Conservation (phyloP, 345 rosid genomes). For the Crucihimalaya himalaica region DNA sequence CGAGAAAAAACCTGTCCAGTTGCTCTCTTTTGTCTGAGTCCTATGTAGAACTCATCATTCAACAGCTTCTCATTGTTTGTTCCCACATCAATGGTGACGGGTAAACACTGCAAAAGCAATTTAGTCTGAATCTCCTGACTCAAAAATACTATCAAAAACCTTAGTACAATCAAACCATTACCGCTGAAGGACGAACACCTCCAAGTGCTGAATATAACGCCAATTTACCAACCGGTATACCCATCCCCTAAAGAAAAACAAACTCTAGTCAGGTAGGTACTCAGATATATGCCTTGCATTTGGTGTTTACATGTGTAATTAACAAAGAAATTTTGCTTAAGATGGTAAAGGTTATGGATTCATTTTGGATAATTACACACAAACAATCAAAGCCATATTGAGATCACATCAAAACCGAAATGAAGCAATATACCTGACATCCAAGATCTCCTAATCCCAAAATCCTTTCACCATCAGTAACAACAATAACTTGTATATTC, state of each 20-base stretch:
- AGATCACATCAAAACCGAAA: neutral
- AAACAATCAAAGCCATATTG: neutral
- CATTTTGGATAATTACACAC: neutral
- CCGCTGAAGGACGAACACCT: slow-evolving; percentile 88
- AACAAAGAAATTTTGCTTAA: no score
- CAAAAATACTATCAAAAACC: neutral
- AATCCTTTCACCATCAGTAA: slow-evolving; percentile 92
- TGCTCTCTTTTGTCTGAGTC: slow-evolving; percentile 77
- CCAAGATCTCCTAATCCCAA: slow-evolving; percentile 98
- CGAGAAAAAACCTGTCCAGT: slow-evolving; percentile 62
- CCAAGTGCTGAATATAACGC: slow-evolving; percentile 88
- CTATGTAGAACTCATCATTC: slow-evolving; percentile 86
- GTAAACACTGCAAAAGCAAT: slow-evolving; percentile 60
- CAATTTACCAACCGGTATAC: slow-evolving; percentile 88
- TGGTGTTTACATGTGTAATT: no score
- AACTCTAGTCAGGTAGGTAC: neutral
- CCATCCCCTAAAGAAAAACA: slow-evolving; percentile 63
- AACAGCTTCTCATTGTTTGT: slow-evolving; percentile 82
- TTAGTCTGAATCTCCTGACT: neutral
- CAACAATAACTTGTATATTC: slow-evolving; percentile 87
- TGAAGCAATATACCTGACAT: slow-evolving; percentile 67
- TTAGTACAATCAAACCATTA: slow-evolving; percentile 15
- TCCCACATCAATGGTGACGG: slow-evolving; percentile 87
- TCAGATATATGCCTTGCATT: neutral
- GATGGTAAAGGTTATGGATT: no score